Percentiles rank a stretch among this genome's conserved stretches.
phyloP scores from a whole-genome alignment of 2,329 filamentous ascomycete species.

The Apiospora saccharicola region DNA sequence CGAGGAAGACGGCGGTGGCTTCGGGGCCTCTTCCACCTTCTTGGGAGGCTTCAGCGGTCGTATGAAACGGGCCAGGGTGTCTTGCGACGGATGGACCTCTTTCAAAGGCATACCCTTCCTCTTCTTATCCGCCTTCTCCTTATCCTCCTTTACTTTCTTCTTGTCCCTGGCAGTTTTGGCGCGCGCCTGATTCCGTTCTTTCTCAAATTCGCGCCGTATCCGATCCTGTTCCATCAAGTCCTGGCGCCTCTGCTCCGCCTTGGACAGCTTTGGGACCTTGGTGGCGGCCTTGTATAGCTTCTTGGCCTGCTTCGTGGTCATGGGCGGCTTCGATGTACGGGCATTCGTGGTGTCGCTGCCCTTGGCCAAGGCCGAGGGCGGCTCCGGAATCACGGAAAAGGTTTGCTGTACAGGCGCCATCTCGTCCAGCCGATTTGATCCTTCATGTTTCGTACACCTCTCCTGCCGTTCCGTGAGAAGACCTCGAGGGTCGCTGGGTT shows the following conservation, averaged over 20 bases:
- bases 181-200: slow-evolving; percentile 55
- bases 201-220: slow-evolving; percentile 60
- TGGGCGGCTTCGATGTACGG: slow-evolving; percentile 45
- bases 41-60: slow-evolving; percentile 30
- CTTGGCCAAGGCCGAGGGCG: slow-evolving; percentile 36
- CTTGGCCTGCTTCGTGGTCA: slow-evolving; percentile 61
- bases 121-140: slow-evolving; percentile 57
- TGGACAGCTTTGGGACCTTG: slow-evolving; percentile 57
- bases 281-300: slow-evolving; percentile 62
- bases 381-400: slow-evolving; percentile 46
- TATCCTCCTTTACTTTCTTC: slow-evolving; percentile 61
- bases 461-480: not conserved
- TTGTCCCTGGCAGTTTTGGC: slow-evolving; percentile 60
- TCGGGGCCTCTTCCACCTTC: slow-evolving; percentile 30
- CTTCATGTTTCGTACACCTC: not conserved
- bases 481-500: not conserved
- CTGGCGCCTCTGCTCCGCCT: slow-evolving; percentile 50
- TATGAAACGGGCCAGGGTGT: slow-evolving; percentile 62
- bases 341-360: slow-evolving; percentile 27
- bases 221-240: slow-evolving; percentile 59
- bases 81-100: slow-evolving; percentile 64
- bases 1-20: slow-evolving; percentile 1
- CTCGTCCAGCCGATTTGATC: slow-evolving; percentile 11
- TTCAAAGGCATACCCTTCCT: slow-evolving; percentile 61
- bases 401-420: slow-evolving; percentile 48